Percentiles rank a stretch among this genome's conserved stretches.
phyloP scores from a whole-genome alignment of 805 yeast species.

The Lachancea fermentati region DNA sequence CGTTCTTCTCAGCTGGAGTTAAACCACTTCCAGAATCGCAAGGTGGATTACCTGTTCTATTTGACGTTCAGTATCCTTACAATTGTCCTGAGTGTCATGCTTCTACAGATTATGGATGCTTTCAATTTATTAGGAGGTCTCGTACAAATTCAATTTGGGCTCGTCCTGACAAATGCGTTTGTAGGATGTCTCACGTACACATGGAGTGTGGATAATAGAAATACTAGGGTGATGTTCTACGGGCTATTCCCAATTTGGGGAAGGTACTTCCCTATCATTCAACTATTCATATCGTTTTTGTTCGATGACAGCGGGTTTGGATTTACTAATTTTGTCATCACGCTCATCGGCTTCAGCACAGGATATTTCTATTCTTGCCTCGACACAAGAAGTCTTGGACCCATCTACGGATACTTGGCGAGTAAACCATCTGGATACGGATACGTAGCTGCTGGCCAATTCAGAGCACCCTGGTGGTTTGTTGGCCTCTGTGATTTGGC shows the following conservation, averaged over 20 bases:
- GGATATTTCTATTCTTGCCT: constrained; percentile 59
- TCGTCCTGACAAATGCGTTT: constrained; percentile 21
- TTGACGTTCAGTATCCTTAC: constrained; percentile 18
- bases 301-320: constrained; percentile 42
- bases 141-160: constrained; percentile 4
- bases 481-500: constrained; percentile 1
- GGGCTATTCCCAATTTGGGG: constrained; percentile 49
- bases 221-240: constrained; percentile 48
- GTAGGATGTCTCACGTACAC: constrained; percentile 42
- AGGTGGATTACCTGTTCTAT: constrained; percentile 25
- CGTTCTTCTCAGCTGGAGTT: constrained; percentile 25
- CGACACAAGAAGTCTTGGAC: constrained; percentile 52
- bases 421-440: constrained; percentile 9
- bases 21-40: constrained; percentile 16
- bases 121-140: constrained; percentile 5
- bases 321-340: constrained; percentile 35
- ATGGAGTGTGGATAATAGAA: constrained; percentile 55
- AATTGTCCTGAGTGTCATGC: constrained; percentile 9
- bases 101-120: constrained; percentile 4
- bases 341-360: constrained; percentile 46
- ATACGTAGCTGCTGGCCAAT: constrained; percentile 6
- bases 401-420: constrained; percentile 35
- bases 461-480: constrained; percentile 14
- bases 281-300: constrained; percentile 35
- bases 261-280: constrained; percentile 45